Evolutionary conservation across 2,329 filamentous ascomycete species (phyloP), one percentile per base, ranked within the genome.

Genomic region (Stemphylium lycopersici): DNA sequence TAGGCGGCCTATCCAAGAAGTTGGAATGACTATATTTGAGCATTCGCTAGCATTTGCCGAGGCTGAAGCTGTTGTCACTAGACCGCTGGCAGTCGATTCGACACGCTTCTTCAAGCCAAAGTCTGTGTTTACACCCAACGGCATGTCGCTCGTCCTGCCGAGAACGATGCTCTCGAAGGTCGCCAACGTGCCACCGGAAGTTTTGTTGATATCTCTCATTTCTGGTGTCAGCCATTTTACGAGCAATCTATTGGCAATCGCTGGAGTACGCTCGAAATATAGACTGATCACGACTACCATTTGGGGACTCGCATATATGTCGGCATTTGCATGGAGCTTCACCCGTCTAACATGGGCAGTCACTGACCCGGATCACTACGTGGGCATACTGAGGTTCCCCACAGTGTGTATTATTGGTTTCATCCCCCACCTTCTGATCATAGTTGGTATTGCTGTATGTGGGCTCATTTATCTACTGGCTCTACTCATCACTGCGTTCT

Each of bases 1-100:
- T 29, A 86, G 90, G 2, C 84, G 86, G 2, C 84, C 91, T 0
- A 85, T 90, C 59, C 89, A 90, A 0, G 95, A 98, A 76, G 96
- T 91, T 1, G 93, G 92, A 15, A 96, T 98, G 90, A 96, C 93
- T 0, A 84, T 97, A 2, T 96, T 98, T 67, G 95, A 99, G 72
- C 93, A 97, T 70, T 97, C 93, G 0, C 81, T 99, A 7, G 93
- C 93, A 2, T 99, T 98, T 77, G 91, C 93, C 10, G 95, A 99
- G 75, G 93, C 93, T 7, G 95, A 99, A 73, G 89, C 90, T 26
- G 90, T 93, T 60, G 87, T 97, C 40, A 88, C 87, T 65, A 90
- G 88, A 61, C 90, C 92, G 45, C 83, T 96, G 12, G 88, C 88
- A 11, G 85, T 92, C 74, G 86, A 88, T 0, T 88, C 90, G 66